These are phyloP conservation scores for Cyberlindnera subsufficiens DNA, from an alignment of 805 yeast genomes.

Conservation along the genomic window DNA sequence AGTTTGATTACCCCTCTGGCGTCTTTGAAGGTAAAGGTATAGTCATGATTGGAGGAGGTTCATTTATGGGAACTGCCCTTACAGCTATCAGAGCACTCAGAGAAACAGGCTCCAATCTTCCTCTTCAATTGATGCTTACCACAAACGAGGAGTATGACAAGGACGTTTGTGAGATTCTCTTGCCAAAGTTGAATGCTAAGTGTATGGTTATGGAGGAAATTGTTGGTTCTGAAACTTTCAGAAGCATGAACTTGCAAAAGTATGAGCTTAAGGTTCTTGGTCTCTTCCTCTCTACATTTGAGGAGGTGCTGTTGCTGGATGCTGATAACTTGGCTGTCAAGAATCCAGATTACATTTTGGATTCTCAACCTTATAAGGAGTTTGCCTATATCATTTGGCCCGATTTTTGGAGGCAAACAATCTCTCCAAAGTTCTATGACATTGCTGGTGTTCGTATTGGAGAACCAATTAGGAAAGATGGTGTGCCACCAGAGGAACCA, in stretches of 20 bases:
- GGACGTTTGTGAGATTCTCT: constrained; percentile 32
- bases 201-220: constrained; percentile 35
- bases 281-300: constrained; percentile 40
- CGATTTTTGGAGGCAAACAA: constrained; percentile 64
- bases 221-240: constrained; percentile 25
- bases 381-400: constrained; percentile 58
- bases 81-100: constrained; percentile 34
- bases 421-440: constrained; percentile 52
- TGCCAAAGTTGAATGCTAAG: constrained; percentile 36
- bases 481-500: constrained; percentile 30
- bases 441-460: constrained; percentile 41
- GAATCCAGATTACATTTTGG: constrained; percentile 43
- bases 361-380: constrained; percentile 37
- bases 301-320: constrained; percentile 39
- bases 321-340: constrained; percentile 41
- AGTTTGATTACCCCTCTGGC: constrained; percentile 17
- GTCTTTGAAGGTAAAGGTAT: constrained; percentile 21
- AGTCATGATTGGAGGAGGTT: constrained; percentile 40
- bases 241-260: constrained; percentile 17
- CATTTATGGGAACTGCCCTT: constrained; percentile 35
- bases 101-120: constrained; percentile 36
- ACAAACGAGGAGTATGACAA: constrained; percentile 36
- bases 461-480: constrained; percentile 33
- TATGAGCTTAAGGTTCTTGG: constrained; percentile 31
- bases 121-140: constrained; percentile 40